Evolutionary conservation across 352 stramenopile species (phyloP).

Genomic region (Globisporangium emineosum): DNA sequence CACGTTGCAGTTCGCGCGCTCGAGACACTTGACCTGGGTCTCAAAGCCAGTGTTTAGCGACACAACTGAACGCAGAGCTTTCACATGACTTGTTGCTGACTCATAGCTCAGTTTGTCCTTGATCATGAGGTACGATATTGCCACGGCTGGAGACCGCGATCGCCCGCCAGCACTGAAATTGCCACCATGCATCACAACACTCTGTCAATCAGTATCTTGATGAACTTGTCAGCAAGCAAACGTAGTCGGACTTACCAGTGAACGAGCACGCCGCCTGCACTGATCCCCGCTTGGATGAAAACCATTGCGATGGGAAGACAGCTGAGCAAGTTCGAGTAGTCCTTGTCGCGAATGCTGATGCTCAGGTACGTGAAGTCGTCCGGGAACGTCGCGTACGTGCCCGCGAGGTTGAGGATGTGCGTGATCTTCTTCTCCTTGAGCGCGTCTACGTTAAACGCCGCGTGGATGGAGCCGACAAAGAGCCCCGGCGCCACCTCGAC

Average conservation of each 20-base stretch:
- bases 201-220: neutral
- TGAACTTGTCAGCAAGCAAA: neutral
- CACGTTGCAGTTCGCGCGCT: conserved; percentile 61
- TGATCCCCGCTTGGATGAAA: conserved; percentile 77
- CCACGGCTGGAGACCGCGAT: conserved; percentile 79
- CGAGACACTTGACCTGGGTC: conserved; percentile 73
- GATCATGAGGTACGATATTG: conserved; percentile 80
- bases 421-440: conserved; percentile 75
- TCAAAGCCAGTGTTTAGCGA: conserved; percentile 85
- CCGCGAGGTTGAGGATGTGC: conserved; percentile 86
- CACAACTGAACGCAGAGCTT: conserved; percentile 55
- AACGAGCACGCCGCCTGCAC: conserved; percentile 68
- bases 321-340: conserved; percentile 86
- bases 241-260: conserved; percentile 49
- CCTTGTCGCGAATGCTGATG: conserved; percentile 88
- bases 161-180: conserved; percentile 55
- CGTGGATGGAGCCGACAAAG: conserved; percentile 87
- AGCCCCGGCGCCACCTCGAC: conserved; percentile 59
- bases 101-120: conserved; percentile 54
- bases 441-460: conserved; percentile 82
- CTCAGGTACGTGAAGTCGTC: conserved; percentile 88
- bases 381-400: conserved; percentile 84
- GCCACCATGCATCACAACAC: neutral
- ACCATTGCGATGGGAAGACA: conserved; percentile 70
- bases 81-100: conserved; percentile 45